Percentiles rank a stretch among this genome's conserved stretches.
Conservation (phyloP, 2,329 filamentous ascomycete genomes). For the Calonectria ilicicola region DNA sequence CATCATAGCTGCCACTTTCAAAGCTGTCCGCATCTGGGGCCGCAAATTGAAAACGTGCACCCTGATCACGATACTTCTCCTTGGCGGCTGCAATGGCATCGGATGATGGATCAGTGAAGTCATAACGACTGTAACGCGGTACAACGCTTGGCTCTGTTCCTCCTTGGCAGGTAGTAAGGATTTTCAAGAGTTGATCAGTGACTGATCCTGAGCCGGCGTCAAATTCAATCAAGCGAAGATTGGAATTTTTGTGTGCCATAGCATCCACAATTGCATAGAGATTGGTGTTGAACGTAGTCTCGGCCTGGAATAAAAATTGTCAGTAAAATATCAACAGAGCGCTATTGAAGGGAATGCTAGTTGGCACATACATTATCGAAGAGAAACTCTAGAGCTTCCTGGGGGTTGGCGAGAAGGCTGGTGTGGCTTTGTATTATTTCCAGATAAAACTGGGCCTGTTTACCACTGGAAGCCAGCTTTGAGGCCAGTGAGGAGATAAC, state of each 20-base stretch:
- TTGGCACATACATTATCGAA: not conserved
- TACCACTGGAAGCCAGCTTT: not conserved
- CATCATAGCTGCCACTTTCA: constrained; percentile 28
- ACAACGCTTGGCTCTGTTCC: not conserved
- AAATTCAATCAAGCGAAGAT: constrained; percentile 51
- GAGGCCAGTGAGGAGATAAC: not conserved
- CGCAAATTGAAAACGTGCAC: constrained; percentile 33
- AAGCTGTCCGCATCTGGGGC: constrained; percentile 40
- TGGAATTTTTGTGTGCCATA: constrained; percentile 46
- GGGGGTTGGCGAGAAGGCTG: not conserved
- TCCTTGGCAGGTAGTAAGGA: not conserved
- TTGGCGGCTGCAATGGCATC: constrained; percentile 41
- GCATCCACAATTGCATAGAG: not conserved
- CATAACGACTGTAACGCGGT: constrained; percentile 36
- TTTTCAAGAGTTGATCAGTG: constrained; percentile 24
- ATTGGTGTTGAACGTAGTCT: not conserved
- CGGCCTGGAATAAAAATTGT: not conserved
- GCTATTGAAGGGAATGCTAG: too few relatives aligned
- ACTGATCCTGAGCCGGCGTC: constrained; percentile 51
- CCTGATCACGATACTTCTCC: constrained; percentile 18
- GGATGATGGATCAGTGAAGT: constrained; percentile 52
- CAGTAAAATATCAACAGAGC: not conserved
- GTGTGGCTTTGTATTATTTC: not conserved
- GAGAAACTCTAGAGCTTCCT: not conserved
- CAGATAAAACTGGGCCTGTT: not conserved